Evolutionary conservation across 1,284 basidiomycete genomes (phyloP).

Genomic region (Ceratobasidium papillatum): DNA sequence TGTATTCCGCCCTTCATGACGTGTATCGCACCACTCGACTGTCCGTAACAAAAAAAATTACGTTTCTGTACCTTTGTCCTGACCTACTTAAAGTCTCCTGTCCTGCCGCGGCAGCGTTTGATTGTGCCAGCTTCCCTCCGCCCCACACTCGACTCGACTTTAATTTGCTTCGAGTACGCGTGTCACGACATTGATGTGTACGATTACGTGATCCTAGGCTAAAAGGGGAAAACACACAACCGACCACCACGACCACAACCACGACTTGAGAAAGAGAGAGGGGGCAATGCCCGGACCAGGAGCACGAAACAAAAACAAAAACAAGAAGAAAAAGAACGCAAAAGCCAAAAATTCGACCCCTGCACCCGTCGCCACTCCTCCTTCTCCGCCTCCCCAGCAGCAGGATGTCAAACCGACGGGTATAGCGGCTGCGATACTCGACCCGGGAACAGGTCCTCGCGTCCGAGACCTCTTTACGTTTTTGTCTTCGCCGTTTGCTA

Average conservation of each 20-base stretch:
- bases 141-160: too few relatives aligned
- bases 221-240: neutral
- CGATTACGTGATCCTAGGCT: conserved; percentile 28
- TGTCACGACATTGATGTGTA: conserved; percentile 1
- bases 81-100: neutral
- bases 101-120: too few relatives aligned
- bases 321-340: conserved; percentile 52
- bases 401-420: conserved; percentile 14
- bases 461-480: conserved; percentile 69
- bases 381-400: conserved; percentile 11
- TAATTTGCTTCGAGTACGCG: too few relatives aligned
- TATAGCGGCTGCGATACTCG: conserved; percentile 66
- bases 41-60: neutral
- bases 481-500: conserved; percentile 68
- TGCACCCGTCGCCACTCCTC: conserved; percentile 30
- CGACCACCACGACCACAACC: neutral
- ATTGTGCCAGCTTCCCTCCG: neutral
- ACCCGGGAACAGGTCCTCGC: conserved; percentile 78
- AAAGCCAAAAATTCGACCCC: conserved; percentile 49
- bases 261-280: neutral
- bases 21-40: neutral
- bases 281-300: conserved; percentile 60
- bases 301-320: conserved; percentile 58
- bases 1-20: neutral
- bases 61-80: neutral